These are phyloP conservation scores for Singerocomus inundabilis DNA, from an alignment of 1,284 basidiomycete species.

Conservation along the genomic window DNA sequence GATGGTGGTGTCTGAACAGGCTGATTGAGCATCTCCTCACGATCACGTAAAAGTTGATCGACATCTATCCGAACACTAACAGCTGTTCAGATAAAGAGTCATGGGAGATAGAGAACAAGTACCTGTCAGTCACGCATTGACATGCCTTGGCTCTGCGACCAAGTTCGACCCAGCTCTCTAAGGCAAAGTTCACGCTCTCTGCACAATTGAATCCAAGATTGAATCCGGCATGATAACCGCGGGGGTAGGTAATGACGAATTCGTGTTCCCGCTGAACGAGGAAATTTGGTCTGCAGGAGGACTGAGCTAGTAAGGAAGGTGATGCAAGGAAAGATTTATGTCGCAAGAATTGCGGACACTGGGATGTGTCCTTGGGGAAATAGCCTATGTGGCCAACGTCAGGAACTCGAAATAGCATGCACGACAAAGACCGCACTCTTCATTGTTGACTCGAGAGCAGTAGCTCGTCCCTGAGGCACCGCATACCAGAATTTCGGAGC, in stretches of 20 bases:
- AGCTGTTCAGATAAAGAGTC: slow-evolving; percentile 3
- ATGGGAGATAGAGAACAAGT: slow-evolving; percentile 5
- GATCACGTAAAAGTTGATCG: slow-evolving; percentile 71
- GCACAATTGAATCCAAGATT: slow-evolving; percentile 98
- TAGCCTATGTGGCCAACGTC: slow-evolving; percentile 52
- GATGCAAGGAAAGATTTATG: slow-evolving; percentile 97
- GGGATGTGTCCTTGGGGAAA: slow-evolving; percentile 81
- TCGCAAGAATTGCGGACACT: slow-evolving; percentile 91
- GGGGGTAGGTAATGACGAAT: slow-evolving; percentile 94
- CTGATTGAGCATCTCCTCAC: slow-evolving; percentile 43
- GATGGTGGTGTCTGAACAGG: slow-evolving; percentile 23
- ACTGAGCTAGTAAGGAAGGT: slow-evolving; percentile 77
- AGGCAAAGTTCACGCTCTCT: slow-evolving; percentile 96
- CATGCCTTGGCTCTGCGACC: slow-evolving; percentile 83
- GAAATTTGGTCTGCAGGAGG: slow-evolving; percentile 82
- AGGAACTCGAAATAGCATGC: slow-evolving; percentile 1
- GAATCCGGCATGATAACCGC: slow-evolving; percentile 95
- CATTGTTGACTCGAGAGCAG: slow-evolving; percentile 80
- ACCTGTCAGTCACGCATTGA: slow-evolving; percentile 83
- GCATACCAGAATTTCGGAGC: slow-evolving; percentile 98
- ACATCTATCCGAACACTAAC: slow-evolving; percentile 90
- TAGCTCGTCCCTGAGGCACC: slow-evolving; percentile 82
- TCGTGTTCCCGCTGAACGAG: slow-evolving; percentile 90
- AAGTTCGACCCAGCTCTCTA: slow-evolving; percentile 92
- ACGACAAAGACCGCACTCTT: slow-evolving; percentile 48